Base-by-base conservation (phyloP, 345 rosid genomes). In the Hibiscus mutabilis region DNA sequence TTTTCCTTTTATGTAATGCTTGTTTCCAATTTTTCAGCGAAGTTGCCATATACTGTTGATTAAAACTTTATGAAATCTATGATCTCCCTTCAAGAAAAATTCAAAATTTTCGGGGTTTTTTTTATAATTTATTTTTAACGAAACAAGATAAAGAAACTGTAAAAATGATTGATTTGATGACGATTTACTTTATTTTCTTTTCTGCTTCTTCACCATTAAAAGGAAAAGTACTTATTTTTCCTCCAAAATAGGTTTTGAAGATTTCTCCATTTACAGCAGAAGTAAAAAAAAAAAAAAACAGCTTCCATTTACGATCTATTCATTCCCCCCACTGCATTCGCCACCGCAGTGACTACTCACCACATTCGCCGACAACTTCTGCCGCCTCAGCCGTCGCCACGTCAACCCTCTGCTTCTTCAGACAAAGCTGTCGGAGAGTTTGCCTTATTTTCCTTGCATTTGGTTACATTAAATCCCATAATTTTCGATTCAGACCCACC, bases 401-500 rank as follows among this genome's bases (percentile, higher is more conserved):
- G 22, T 53, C 24, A 19, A 53, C 27, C 60, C 58, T 1, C 56
- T 15, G 18, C 11, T 66, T 44, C 60, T 33, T 49, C 42, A 2
- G 25, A 58, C 35, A 73, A 49, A 72, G 11, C 33, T 67, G 67
- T 74, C 56, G 67, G 77, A 67, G 67, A 16, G 25, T 55, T 55
- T 21, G 22, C 47, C 58, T 75, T 69, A 33, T 60, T 49, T 69
- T 18, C 15, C 5, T 57, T 27, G 24, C n/a, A 51, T 24, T 65
- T 29, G 16, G 44, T 21, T 25, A 3, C 56, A 16, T 16, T 29
- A 29, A n/a, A 37, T 42, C 68, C 42, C 64, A 46, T 31, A 57
- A 52, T 62, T 6, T 5, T 22, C 14, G 40, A 16, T 14, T 80
- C 70, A 81, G 75, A 66, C 80, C 91, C 91, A 88, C 97, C 98